Evolutionary conservation across 2,329 filamentous ascomycete species (phyloP).

Genomic region (Alternaria rosae): DNA sequence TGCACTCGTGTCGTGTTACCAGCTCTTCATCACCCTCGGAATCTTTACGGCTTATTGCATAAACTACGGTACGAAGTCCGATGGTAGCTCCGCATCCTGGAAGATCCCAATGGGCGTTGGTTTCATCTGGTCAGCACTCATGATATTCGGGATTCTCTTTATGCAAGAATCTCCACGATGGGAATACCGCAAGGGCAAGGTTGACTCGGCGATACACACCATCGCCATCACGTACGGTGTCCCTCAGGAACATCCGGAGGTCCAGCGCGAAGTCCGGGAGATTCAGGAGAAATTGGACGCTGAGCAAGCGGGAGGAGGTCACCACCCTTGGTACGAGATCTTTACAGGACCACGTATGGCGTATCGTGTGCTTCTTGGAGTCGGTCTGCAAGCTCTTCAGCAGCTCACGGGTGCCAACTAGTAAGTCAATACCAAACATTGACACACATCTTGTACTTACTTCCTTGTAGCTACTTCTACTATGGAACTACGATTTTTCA

Average conservation of each 20-base stretch:
- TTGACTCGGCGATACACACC: constrained; percentile 59
- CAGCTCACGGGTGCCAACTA: constrained; percentile 74
- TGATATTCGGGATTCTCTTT: constrained; percentile 62
- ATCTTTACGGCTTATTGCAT: constrained; percentile 63
- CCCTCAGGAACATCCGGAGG: constrained; percentile 61
- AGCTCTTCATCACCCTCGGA: constrained; percentile 73
- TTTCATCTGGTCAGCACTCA: constrained; percentile 63
- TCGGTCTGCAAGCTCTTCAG: constrained; percentile 69
- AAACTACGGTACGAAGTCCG: constrained; percentile 67
- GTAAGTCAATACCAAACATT: constrained; percentile 54
- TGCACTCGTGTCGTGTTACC: constrained; percentile 69
- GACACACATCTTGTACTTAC: background rate
- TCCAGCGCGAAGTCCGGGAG: constrained; percentile 61
- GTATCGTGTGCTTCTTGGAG: constrained; percentile 69
- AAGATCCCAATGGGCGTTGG: constrained; percentile 68
- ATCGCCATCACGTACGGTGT: constrained; percentile 65
- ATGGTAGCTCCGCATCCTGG: constrained; percentile 63
- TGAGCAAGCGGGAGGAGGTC: constrained; percentile 53
- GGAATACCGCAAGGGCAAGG: constrained; percentile 64
- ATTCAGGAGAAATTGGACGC: constrained; percentile 64
- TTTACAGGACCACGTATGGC: constrained; percentile 71
- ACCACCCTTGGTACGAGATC: constrained; percentile 62
- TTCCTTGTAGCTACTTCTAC: constrained; percentile 61
- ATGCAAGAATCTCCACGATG: constrained; percentile 66
- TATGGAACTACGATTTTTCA: constrained; percentile 58